Evolutionary conservation across 441 rosid species (phyloP), one percentile per base, ranked within the genome.

Genomic region (Erysimum cheiri): DNA sequence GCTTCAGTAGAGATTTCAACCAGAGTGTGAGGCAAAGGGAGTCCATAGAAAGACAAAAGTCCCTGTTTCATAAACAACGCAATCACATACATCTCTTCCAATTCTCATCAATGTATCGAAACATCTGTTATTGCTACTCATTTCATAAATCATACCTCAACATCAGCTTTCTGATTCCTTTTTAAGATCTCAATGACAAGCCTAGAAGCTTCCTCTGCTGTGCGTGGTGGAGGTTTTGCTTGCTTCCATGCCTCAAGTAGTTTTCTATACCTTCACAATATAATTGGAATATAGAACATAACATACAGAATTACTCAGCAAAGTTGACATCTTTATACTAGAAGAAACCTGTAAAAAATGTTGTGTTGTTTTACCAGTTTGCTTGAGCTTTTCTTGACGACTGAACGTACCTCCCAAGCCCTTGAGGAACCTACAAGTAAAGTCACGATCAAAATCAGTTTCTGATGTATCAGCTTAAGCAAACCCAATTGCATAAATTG

Each of bases 361-460:
- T 3, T 36, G n/a, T 6, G 29, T 22, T 15, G 28, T 35, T 57
- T 81, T 86, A 91, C 96, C 96, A 93, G 64, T 88, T 93, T 43
- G 96, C 88, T 76, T 93, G 97, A 81, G 96, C 95, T 75, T 85
- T 91, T 88, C 71, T 87, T 9, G 98, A 93, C 3, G 97, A 91
- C 22, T 70, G 84, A 70, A 89, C 98, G 54, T 80, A 85, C 44
- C 72, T 79, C 69, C 77, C 79, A 28, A 93, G 90, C 26, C 89
- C 95, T 71, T 83, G 81, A 46, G 96, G 96, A 59, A 89, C 92
- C 96, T 91, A 56, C 22, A 60, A 36, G 58, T 22, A 15, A 60
- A 60, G 13, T 24, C 63, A 67, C 7, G 3, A 6, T 36, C 72
- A 59, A 50, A 1, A 54, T 19, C 36, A 64, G 29, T 28, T 35